Conservation (phyloP, 2,329 filamentous ascomycete species). For the Botrytis sinoallii region DNA sequence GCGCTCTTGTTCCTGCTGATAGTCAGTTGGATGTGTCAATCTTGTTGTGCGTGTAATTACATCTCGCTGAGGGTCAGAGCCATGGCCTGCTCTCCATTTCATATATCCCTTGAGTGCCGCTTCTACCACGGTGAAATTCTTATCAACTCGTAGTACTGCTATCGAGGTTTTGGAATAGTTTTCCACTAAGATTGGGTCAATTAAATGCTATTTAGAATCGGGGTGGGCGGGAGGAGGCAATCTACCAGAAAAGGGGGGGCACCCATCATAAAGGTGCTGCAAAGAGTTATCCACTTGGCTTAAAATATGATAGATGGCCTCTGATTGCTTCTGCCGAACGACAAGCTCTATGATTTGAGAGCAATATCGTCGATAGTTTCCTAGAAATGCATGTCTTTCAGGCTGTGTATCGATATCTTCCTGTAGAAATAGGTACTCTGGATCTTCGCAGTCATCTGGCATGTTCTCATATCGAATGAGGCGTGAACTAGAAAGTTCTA, state of each 20-base stretch:
- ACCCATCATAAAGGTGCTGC: constrained; percentile 69
- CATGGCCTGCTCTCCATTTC: constrained; percentile 64
- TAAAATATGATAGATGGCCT: constrained; percentile 87
- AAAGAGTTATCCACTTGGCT: constrained; percentile 71
- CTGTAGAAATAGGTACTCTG: constrained; percentile 76
- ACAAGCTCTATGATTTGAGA: constrained; percentile 83
- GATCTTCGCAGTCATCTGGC: constrained; percentile 75
- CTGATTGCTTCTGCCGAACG: constrained; percentile 74
- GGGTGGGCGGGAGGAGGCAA: constrained; percentile 28
- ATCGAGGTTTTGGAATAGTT: constrained; percentile 67
- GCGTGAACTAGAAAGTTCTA: constrained; percentile 79
- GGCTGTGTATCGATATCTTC: constrained; percentile 95
- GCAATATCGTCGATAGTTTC: constrained; percentile 92
- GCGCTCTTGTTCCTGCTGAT: constrained; percentile 46
- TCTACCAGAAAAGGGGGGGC: constrained; percentile 63
- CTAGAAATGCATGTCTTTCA: constrained; percentile 89
- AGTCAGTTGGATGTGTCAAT: constrained; percentile 26
- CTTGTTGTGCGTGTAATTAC: constrained; percentile 21
- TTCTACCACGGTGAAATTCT: constrained; percentile 85
- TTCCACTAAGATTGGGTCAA: constrained; percentile 40
- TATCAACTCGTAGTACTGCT: constrained; percentile 76
- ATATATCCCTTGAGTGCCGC: constrained; percentile 84
- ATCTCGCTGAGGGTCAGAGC: constrained; percentile 48
- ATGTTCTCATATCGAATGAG: constrained; percentile 85
- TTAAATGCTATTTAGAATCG: constrained; percentile 3